A percentile compares a stretch with the other conserved stretches of the same genome.
These are phyloP conservation scores for Hypholoma sublateritium DNA, from an alignment of 768 basidiomycete species.

Conservation along the genomic window DNA sequence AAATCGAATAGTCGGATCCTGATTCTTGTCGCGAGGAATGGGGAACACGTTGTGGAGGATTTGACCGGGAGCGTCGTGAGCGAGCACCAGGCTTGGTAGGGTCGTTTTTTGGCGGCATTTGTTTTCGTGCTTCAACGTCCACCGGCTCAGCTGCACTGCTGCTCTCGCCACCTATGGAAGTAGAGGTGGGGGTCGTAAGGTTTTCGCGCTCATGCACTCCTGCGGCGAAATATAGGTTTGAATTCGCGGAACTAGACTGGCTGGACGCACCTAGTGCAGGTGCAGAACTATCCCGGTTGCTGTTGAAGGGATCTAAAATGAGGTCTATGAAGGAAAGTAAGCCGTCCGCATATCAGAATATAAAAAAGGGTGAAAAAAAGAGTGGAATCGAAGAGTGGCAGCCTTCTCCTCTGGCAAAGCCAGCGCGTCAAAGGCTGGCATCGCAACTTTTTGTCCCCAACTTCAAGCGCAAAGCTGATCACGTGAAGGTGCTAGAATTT, in stretches of 20 bases:
- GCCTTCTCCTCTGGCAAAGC: background rate
- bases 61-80: constrained; percentile 25
- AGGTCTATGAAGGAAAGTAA: background rate
- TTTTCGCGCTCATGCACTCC: background rate
- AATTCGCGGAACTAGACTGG: background rate
- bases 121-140: constrained; percentile 27
- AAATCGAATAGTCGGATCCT: constrained; percentile 8
- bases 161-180: constrained; percentile 14
- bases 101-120: constrained; percentile 25
- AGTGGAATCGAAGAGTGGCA: background rate
- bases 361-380: background rate
- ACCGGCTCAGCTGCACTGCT: constrained; percentile 16
- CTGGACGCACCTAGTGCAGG: background rate
- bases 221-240: background rate
- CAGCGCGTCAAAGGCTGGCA: background rate
- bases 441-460: background rate
- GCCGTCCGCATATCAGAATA: background rate
- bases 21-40: constrained; percentile 12
- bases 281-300: background rate
- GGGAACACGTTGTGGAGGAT: background rate
- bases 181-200: constrained; percentile 15
- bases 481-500: background rate
- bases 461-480: background rate
- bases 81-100: constrained; percentile 14
- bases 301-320: background rate